phyloP scores from a whole-genome alignment of 2,329 filamentous ascomycete species.

The Coniochaeta sp. region DNA sequence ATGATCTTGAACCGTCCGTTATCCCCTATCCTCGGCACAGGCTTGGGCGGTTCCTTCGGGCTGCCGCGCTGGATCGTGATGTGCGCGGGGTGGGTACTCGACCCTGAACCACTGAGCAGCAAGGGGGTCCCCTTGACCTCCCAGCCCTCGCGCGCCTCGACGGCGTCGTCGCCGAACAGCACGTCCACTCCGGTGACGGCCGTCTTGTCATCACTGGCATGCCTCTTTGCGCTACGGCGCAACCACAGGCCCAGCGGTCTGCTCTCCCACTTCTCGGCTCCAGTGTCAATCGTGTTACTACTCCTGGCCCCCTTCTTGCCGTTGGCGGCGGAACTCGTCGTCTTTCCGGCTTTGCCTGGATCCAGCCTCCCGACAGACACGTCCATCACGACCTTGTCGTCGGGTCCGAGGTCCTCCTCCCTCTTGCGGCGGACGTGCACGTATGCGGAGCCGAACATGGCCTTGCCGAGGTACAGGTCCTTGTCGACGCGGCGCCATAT shows the following conservation, averaged over 20 bases:
- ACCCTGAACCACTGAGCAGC: conserved; percentile 53
- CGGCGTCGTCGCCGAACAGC: conserved; percentile 83
- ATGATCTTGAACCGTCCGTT: conserved; percentile 96
- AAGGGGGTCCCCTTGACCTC: conserved; percentile 67
- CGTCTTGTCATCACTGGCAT: conserved; percentile 66
- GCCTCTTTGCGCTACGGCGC: conserved; percentile 62
- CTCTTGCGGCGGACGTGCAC: conserved; percentile 76
- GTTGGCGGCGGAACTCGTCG: conserved; percentile 27
- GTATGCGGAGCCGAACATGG: conserved; percentile 71
- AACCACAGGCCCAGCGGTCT: conserved; percentile 76
- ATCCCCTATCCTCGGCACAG: conserved; percentile 69
- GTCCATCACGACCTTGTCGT: conserved; percentile 75
- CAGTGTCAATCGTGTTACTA: not conserved
- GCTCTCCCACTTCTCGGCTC: conserved; percentile 67
- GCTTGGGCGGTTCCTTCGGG: conserved; percentile 57
- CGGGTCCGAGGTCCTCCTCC: conserved; percentile 69
- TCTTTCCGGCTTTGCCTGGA: conserved; percentile 51
- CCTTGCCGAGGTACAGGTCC: conserved; percentile 72
- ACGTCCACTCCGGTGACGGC: conserved; percentile 79
- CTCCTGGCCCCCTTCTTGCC: not conserved
- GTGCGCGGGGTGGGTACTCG: conserved; percentile 60
- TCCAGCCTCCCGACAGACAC: conserved; percentile 67
- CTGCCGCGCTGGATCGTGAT: conserved; percentile 72
- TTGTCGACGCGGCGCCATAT: conserved; percentile 82
- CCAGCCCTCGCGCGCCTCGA: conserved; percentile 85